A percentile compares a stretch with the other conserved stretches of the same genome.
Evolutionary conservation across 2,329 filamentous ascomycete genomes (phyloP).

Genomic region (Gyromitra esculenta): DNA sequence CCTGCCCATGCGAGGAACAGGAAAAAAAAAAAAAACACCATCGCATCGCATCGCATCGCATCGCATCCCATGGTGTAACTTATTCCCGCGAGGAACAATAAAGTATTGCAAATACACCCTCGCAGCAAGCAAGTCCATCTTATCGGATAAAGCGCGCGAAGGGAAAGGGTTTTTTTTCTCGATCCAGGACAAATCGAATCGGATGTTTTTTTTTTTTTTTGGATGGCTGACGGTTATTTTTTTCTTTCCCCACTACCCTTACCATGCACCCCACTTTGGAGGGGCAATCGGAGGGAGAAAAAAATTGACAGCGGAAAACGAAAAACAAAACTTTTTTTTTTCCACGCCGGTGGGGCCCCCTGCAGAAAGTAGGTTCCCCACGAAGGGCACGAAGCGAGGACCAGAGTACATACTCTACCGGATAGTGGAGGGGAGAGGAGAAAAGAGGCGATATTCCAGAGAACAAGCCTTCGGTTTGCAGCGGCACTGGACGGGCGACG

Average conservation of each 20-base stretch:
- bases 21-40: neutral
- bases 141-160: conserved; percentile 1
- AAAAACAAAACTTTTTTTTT: neutral
- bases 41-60: neutral
- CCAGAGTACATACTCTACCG: neutral
- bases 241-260: neutral
- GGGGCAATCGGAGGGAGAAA: neutral
- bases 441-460: neutral
- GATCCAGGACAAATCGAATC: conserved; percentile 13
- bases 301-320: neutral
- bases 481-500: neutral
- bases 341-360: neutral
- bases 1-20: neutral
- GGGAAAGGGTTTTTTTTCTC: neutral
- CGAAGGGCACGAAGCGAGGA: neutral
- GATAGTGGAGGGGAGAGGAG: neutral
- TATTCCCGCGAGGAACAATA: neutral
- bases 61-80: neutral
- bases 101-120: neutral
- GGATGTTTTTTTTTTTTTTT: neutral
- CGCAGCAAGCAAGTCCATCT: neutral
- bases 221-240: neutral
- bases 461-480: neutral
- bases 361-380: neutral
- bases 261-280: conserved; percentile 3